A percentile compares a stretch with the other conserved stretches of the same genome.
phyloP scores from a whole-genome alignment of 257 asterid species.

The Solanum pennellii region DNA sequence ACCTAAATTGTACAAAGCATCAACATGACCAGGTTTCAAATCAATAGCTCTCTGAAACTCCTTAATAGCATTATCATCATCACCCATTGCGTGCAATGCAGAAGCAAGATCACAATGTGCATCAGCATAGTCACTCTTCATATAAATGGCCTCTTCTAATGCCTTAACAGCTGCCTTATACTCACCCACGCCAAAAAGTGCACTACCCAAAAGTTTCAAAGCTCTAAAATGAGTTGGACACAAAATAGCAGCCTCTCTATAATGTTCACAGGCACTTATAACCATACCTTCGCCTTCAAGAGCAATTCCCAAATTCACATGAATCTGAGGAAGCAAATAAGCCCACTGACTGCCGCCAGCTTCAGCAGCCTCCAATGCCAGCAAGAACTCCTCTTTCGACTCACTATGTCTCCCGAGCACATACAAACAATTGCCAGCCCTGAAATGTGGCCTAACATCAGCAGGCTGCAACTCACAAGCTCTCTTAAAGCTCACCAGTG shows the following conservation, averaged over 20 bases:
- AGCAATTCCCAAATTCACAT: conserved; percentile 89
- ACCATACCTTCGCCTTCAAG: conserved; percentile 98
- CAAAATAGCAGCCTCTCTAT: conserved; percentile 95
- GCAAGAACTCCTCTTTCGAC: conserved; percentile 76
- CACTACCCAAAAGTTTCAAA: conserved; percentile 95
- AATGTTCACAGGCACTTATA: conserved; percentile 96
- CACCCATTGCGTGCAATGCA: conserved; percentile 91
- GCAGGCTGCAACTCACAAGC: conserved; percentile 87
- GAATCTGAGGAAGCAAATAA: conserved; percentile 93
- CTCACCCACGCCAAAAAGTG: conserved; percentile 94
- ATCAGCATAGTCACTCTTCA: conserved; percentile 94
- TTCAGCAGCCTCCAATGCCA: conserved; percentile 93
- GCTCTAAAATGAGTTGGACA: conserved; percentile 98
- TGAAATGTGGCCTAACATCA: conserved; percentile 92
- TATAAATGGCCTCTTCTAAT: conserved; percentile 88
- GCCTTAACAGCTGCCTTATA: conserved; percentile 99
- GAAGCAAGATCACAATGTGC: conserved; percentile 99
- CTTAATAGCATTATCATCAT: conserved; percentile 94
- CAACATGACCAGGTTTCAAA: conserved; percentile 93
- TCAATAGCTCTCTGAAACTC: conserved; percentile 99
- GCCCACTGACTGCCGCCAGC: conserved; percentile 98
- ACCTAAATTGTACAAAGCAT: conserved; percentile 87
- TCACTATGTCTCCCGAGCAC: conserved; percentile 64
- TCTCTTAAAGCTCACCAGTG: conserved; percentile 83
- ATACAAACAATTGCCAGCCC: conserved; percentile 85